Base-by-base conservation (phyloP, 306 rosid species). In the Cicer chorassanicum region DNA sequence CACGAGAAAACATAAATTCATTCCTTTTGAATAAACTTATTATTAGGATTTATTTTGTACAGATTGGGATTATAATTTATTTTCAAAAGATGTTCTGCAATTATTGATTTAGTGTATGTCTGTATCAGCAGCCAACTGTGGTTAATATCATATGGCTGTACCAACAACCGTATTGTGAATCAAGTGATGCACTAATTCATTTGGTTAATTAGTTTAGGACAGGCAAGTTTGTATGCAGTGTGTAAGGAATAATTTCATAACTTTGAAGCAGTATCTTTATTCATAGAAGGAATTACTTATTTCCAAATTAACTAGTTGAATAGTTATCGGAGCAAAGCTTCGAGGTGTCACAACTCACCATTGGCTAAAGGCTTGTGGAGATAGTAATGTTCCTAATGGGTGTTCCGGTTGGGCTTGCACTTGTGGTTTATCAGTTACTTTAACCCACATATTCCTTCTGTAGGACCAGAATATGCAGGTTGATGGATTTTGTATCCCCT, bases 401-500 rank as follows among this genome's bases (percentile, higher is more conserved):
- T 69, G 8, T 10, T 36, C n/a, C 13, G 9, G 2, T 41, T 6
- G 21, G 57, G 10, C 9, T 7, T 45, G 16, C 15, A n/a, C 29
- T 39, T 62, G 18, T 13, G 14, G 24, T 57, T 55, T 43, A 43
- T 57, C 77, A 4, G 55, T 44, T 43, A 8, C 63, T 49, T 60
- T 46, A 48, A 60, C 44, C 29, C 39, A n/a, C 21, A 36, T 34
- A 5, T 15, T 34, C 38, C 41, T 42, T 45, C n/a, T 43, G 16
- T 57, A 12, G 18, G 61, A 57, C 51, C 51, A 50, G 62, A 38
- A 74, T 36, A 39, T 39, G 15, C 63, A 1, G 53, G 36, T 75
- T 75, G 54, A 63, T 38, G 57, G 38, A 4, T 75, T 63, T 50
- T 64, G 13, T 41, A 51, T 65, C 12, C 14, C 42, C 65, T 44